Evolutionary conservation across 139 green algal genomes (phyloP).

Genomic region (Desmodesmus armatus): DNA sequence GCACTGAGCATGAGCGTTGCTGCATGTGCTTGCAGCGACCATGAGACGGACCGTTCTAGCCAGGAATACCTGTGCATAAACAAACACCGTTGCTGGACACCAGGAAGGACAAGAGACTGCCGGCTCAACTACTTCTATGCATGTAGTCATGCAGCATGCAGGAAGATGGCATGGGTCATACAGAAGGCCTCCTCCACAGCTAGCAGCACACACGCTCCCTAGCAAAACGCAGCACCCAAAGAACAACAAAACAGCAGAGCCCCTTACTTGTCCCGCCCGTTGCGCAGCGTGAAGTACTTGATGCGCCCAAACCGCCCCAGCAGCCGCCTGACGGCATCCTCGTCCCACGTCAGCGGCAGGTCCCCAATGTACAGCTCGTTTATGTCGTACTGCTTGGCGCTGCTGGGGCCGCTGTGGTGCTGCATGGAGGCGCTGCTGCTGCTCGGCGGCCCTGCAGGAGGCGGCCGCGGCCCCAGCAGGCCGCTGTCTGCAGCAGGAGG

Average conservation of each 20-base stretch:
- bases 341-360: conserved; percentile 37
- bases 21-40: too few species aligned
- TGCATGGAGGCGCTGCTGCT: neutral
- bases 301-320: conserved; percentile 29
- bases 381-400: conserved; percentile 32
- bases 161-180: too few species aligned
- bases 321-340: conserved; percentile 33
- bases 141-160: too few species aligned
- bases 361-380: conserved; percentile 44
- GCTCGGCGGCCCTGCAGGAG: conserved; percentile 3
- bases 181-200: too few species aligned
- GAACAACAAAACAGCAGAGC: neutral
- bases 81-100: too few species aligned
- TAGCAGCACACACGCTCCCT: too few species aligned
- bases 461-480: conserved; percentile 4
- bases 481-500: neutral
- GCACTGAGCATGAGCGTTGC: neutral
- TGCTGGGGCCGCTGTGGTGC: neutral
- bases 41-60: too few species aligned
- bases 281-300: conserved; percentile 38
- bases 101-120: too few species aligned
- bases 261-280: conserved; percentile 16
- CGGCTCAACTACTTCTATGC: too few species aligned
- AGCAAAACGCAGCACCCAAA: too few species aligned
- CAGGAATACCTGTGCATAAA: too few species aligned